Evolutionary conservation across 225 moss, liverwort and hornwort species (phyloP).

Genomic region (Physcomitrium patens): DNA sequence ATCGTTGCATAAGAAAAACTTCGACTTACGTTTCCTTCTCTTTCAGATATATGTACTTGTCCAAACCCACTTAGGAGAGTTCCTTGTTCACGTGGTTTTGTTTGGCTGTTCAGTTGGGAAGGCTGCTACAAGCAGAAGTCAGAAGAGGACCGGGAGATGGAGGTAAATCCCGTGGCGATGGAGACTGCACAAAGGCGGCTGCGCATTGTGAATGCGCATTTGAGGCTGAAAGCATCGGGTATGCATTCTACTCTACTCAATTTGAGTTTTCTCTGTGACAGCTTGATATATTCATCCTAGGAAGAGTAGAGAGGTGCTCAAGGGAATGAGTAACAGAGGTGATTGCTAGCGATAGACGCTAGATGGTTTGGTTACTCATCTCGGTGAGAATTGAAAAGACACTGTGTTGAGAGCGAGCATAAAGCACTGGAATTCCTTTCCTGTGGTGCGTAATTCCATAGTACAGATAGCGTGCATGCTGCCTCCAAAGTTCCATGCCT

Average conservation of each 20-base stretch:
- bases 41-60: too few species aligned
- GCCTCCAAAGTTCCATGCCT: background rate
- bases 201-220: constrained; percentile 48
- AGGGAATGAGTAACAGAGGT: too few species aligned
- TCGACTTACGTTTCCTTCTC: too few species aligned
- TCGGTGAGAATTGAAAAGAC: constrained; percentile 7
- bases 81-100: constrained; percentile 20
- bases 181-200: constrained; percentile 51
- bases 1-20: too few species aligned
- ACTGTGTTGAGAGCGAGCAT: background rate
- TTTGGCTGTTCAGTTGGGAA: constrained; percentile 28
- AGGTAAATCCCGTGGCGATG: constrained; percentile 37
- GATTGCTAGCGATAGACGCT: too few species aligned
- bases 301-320: too few species aligned
- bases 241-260: too few species aligned
- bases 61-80: too few species aligned
- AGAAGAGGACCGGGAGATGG: constrained; percentile 31
- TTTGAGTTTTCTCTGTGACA: too few species aligned
- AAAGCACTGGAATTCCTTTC: background rate
- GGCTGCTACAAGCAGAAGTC: constrained; percentile 11
- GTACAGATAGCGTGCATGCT: background rate
- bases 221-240: constrained; percentile 46
- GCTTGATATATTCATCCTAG: too few species aligned
- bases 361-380: too few species aligned
- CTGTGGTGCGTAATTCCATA: constrained; percentile 14